A percentile compares a stretch with the other conserved stretches of the same genome.
Conservation (phyloP, 2,329 filamentous ascomycete species). For the Colletotrichum liriopes region DNA sequence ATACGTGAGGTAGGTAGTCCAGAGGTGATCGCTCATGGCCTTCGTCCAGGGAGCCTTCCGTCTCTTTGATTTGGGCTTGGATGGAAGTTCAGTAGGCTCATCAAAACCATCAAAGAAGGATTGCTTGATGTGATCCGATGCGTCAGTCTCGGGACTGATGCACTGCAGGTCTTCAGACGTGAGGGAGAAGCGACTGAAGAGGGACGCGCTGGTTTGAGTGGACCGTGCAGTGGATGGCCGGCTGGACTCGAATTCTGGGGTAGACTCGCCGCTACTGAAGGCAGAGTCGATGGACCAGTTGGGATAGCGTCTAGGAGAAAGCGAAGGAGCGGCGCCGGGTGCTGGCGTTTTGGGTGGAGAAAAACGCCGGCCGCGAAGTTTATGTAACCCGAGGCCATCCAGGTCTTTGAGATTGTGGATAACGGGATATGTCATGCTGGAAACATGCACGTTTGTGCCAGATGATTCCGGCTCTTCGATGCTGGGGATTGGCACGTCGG, state of each 20-base stretch:
- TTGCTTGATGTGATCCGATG: constrained; percentile 49
- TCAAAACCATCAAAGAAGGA: constrained; percentile 19
- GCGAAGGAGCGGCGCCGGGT: constrained; percentile 60
- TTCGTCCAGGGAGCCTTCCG: constrained; percentile 75
- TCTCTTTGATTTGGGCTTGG: constrained; percentile 48
- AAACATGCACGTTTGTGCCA: constrained; percentile 61
- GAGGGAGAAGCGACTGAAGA: constrained; percentile 71
- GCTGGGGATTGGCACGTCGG: constrained; percentile 75
- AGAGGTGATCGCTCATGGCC: constrained; percentile 76
- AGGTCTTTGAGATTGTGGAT: constrained; percentile 55
- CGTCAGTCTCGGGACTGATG: constrained; percentile 65
- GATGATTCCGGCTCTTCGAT: constrained; percentile 69
- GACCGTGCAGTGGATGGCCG: constrained; percentile 73
- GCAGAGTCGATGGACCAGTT: constrained; percentile 73
- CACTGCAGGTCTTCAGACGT: constrained; percentile 71
- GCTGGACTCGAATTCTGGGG: constrained; percentile 72
- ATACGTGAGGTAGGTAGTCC: constrained; percentile 76
- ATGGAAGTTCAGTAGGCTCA: constrained; percentile 16
- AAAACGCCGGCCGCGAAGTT: constrained; percentile 59
- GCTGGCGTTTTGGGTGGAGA: constrained; percentile 74
- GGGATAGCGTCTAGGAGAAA: constrained; percentile 66
- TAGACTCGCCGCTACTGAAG: constrained; percentile 72
- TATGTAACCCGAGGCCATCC: constrained; percentile 51
- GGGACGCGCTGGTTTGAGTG: constrained; percentile 70
- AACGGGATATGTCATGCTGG: constrained; percentile 52